Base-by-base conservation (phyloP, 78 protist species). In the Creolimax fragrantissima region DNA sequence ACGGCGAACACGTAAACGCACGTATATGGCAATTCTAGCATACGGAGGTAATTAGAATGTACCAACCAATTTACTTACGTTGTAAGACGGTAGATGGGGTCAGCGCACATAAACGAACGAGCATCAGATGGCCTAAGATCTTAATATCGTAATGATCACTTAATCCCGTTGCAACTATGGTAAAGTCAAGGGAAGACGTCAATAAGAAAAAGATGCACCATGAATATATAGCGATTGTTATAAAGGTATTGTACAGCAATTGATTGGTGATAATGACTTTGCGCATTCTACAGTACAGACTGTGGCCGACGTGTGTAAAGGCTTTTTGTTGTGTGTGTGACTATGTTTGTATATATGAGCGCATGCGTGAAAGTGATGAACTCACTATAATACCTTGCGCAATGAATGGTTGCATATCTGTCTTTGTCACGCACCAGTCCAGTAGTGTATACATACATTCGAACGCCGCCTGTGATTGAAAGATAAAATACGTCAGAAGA, bases 361-460 rank as follows among this genome's bases (percentile, higher is more conserved):
- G 17, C 74, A 17, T 58, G 74, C 17, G 11, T 58, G 74, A 58
- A 58, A 32, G 17, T 58, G 74, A 11, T n/a, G n/a, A 58, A 58
- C 74, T 17, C 74, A 17, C 74, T 32, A 58, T 0, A 36, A 0
- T 83, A 83, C 86, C 86, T 24, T 83, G 74, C 17, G 74, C 37
- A 24, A 83, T 6, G 86, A 83, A 83, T 24, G 86, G 86, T 32
- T 83, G 44, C 86, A 83, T 6, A 41, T 6, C 42, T 24, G 35
- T 24, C 7, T 35, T 6, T 36, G 86, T 35, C 35, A 83, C 35
- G 7, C 86, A 83, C 86, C 86, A 83, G 24, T 95, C 98, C 66
- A 97, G 92, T 5, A 98, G 88, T 17, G 98, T 95, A 93, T 96
- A 96, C 96, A 97, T 92, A 88, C 97, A 95, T 92, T 97, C 99